These are phyloP conservation scores for Cladophialophora immunda DNA, from an alignment of 2,329 filamentous ascomycete species.

Conservation along the genomic window DNA sequence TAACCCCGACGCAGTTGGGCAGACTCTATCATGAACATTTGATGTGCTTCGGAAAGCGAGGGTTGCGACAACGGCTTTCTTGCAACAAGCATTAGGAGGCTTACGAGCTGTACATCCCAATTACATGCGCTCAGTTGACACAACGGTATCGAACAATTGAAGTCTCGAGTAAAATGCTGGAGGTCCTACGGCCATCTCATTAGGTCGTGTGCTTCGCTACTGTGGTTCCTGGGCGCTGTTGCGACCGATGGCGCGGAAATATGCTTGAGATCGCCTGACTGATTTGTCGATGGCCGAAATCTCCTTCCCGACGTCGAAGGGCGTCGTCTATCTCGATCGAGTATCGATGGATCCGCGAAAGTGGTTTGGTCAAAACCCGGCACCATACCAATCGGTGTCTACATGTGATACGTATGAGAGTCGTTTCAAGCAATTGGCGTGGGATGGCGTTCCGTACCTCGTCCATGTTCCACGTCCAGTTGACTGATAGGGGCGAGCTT, in stretches of 20 bases:
- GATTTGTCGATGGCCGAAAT: too few species aligned
- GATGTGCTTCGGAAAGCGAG: neutral
- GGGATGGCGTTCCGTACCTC: too few species aligned
- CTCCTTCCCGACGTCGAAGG: too few species aligned
- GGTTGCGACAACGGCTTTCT: neutral
- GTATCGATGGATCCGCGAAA: too few species aligned
- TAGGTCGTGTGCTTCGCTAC: neutral
- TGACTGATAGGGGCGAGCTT: too few species aligned
- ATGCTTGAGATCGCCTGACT: too few species aligned
- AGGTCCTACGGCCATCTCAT: neutral
- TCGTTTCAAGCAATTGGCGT: too few species aligned
- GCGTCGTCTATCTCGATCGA: too few species aligned
- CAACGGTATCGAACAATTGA: neutral
- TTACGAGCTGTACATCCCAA: neutral
- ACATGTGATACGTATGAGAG: too few species aligned
- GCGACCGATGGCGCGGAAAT: neutral
- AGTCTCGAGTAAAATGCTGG: neutral
- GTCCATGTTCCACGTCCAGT: too few species aligned
- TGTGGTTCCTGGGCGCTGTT: neutral
- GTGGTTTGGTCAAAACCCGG: too few species aligned
- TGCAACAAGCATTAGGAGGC: neutral
- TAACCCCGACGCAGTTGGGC: neutral
- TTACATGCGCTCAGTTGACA: neutral
- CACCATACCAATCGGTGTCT: too few species aligned
- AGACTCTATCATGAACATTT: neutral